These are phyloP conservation scores for Rhizopogon vulgaris DNA, from an alignment of 768 basidiomycete species.

Conservation along the genomic window DNA sequence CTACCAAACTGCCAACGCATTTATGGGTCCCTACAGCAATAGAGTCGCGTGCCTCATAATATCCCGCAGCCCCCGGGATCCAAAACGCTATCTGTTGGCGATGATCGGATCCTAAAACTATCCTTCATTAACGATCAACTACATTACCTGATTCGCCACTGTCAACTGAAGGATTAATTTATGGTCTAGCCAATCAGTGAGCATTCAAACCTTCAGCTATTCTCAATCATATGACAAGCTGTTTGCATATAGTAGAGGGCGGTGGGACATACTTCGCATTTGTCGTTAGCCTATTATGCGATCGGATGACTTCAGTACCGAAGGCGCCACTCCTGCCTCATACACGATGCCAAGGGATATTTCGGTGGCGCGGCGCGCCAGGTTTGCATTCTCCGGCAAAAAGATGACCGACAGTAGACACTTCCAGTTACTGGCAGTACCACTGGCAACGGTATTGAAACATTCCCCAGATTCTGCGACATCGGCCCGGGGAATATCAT, in stretches of 20 bases:
- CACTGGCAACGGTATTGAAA: too few relatives aligned
- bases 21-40: not conserved
- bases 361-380: constrained; percentile 26
- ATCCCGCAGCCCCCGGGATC: not conserved
- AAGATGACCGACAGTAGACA: constrained; percentile 31
- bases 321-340: constrained; percentile 13
- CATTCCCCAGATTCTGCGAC: too few relatives aligned
- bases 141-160: not conserved
- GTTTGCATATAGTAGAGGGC: not conserved
- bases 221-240: not conserved
- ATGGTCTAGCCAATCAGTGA: not conserved
- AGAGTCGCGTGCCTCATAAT: not conserved
- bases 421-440: too few relatives aligned
- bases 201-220: not conserved
- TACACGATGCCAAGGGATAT: constrained; percentile 23
- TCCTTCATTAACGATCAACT: too few relatives aligned
- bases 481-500: too few relatives aligned
- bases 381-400: constrained; percentile 42
- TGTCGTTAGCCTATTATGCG: not conserved
- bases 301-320: not conserved
- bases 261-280: not conserved
- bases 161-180: not conserved
- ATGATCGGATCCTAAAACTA: not conserved
- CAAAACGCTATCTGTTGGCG: not conserved
- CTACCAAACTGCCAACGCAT: not conserved